These are phyloP conservation scores for Triangularia verruculosa DNA, from an alignment of 2,329 filamentous ascomycete genomes.

Conservation along the genomic window DNA sequence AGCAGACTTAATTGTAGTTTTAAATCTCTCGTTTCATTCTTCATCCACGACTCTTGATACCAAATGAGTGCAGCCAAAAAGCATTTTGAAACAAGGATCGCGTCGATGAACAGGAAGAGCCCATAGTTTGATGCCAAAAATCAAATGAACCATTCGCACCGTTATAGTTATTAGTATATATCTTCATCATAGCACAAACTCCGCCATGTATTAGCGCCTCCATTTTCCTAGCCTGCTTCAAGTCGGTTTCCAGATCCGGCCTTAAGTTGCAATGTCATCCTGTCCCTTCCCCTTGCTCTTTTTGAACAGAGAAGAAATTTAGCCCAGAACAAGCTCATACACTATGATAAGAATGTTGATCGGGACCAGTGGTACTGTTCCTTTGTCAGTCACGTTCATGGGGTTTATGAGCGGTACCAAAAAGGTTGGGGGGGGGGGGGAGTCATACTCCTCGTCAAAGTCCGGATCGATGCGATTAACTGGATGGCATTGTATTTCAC, in stretches of 20 bases:
- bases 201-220: neutral
- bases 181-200: neutral
- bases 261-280: neutral
- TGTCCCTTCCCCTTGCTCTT: neutral
- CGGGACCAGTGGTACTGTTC: slow-evolving; percentile 74
- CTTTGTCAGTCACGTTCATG: neutral
- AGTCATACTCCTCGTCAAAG: slow-evolving; percentile 83
- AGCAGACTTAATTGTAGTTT: neutral
- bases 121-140: no score
- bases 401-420: neutral
- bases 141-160: neutral
- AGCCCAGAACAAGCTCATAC: slow-evolving; percentile 76
- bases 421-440: neutral
- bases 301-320: slow-evolving; percentile 29
- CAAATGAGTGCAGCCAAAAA: no score
- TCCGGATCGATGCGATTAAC: slow-evolving; percentile 84
- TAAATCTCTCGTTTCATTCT: neutral
- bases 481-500: slow-evolving; percentile 86
- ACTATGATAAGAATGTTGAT: slow-evolving; percentile 80
- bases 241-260: no score
- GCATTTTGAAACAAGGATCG: no score
- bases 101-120: no score
- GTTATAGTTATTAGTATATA: neutral
- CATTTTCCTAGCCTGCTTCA: no score
- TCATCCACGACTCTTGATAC: no score